phyloP scores from a whole-genome alignment of 257 asterid species.

The Penstemon davidsonii region DNA sequence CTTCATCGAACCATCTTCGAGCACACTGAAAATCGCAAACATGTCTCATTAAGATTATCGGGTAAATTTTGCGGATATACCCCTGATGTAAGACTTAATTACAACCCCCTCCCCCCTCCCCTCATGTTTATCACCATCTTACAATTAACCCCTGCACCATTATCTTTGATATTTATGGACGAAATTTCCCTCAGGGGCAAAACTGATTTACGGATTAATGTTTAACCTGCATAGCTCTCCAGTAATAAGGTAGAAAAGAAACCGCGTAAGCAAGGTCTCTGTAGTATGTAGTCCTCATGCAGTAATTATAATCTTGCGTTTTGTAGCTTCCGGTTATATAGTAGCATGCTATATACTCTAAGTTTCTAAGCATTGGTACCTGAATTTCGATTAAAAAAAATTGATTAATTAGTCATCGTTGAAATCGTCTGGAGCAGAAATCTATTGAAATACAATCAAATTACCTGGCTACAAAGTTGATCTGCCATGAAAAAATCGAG shows the following conservation, averaged over 20 bases:
- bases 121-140: no score
- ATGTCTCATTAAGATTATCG: neutral
- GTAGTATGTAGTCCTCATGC: constrained; percentile 69
- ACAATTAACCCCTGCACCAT: no score
- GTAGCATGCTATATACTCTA: constrained; percentile 78
- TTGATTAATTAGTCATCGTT: neutral
- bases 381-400: constrained; percentile 23
- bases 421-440: neutral
- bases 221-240: constrained; percentile 97
- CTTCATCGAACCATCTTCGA: constrained; percentile 93
- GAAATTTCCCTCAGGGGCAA: no score
- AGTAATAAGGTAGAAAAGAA: constrained; percentile 86
- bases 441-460: neutral
- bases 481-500: constrained; percentile 97
- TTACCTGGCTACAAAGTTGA: constrained; percentile 96
- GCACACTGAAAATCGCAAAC: constrained; percentile 60
- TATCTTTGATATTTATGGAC: no score
- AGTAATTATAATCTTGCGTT: constrained; percentile 70
- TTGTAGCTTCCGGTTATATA: constrained; percentile 91
- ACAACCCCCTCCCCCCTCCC: no score
- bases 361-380: constrained; percentile 86
- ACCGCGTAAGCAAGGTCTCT: constrained; percentile 88
- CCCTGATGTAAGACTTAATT: no score
- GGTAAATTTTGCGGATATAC: no score
- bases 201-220: neutral